Base-by-base conservation (phyloP, 1,284 basidiomycete genomes). In the Naganishia albida region DNA sequence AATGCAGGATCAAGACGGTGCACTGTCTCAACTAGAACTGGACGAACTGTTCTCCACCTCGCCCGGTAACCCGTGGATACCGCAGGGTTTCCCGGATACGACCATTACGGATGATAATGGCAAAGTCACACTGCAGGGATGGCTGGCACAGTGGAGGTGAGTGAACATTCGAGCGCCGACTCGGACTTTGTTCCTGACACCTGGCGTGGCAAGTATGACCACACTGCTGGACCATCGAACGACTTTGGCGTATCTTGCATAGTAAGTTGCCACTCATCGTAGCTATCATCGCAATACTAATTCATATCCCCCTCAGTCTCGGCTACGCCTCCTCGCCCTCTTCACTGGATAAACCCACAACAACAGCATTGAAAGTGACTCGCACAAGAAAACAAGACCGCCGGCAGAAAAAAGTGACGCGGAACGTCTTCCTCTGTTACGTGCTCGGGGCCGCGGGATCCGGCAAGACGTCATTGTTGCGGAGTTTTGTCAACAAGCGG, bases 101-200 rank as follows among this genome's bases (percentile, higher is more conserved):
- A 95, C 93, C 1, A 84, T 94, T 55, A 89, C 92, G 13, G 90
- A 94, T 72, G 93, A 95, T 74, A 83, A 86, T 48, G 93, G 92
- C 10, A 87, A 90, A 12, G 91, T 98, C 16, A 98, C 95, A 18
- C 80, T 99, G 55, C 95, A 98, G 80, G 93, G 93, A 7, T 99
- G 95, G 95, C 82, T 99, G 18, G 95, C 95, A 26, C 94, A 98
- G 76, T 99, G 95, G 95, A 96, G 91, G 92, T 91, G 68, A 53
- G 82, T 72, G 44, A 38, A 16, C 23, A 55, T 52, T 18, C 39
- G 40, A 2, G 2, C 10, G 12, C 16, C n/a, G 13, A 28, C 34
- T 52, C 2, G 28, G 6, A 30, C 13, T 38, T 39, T 54, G 7
- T 40, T 42, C 13, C 62, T 52, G 48, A 60, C 53, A n/a, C 60